Evolutionary conservation across 2,329 filamentous ascomycete genomes (phyloP).

Genomic region (Ophiocordyceps camponoti-saundersi): DNA sequence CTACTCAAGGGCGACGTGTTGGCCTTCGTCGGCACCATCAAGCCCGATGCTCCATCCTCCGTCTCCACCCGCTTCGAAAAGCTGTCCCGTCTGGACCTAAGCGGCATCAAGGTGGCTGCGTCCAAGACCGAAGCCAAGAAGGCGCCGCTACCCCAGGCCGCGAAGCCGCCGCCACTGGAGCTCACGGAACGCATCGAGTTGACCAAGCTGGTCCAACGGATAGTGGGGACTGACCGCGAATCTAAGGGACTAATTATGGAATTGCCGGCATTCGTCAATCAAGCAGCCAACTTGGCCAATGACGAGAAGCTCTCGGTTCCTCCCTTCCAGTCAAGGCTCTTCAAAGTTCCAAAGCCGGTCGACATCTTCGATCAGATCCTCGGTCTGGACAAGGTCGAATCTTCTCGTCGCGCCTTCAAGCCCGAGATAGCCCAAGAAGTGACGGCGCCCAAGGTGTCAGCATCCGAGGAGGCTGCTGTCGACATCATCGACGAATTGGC

Average conservation of each 20-base stretch:
- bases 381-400: conserved; percentile 39
- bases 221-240: too few species aligned
- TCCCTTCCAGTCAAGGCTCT: too few species aligned
- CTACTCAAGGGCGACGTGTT: conserved; percentile 92
- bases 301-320: conserved; percentile 43
- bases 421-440: conserved; percentile 44
- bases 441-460: conserved; percentile 5
- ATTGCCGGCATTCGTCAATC: conserved; percentile 70
- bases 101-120: conserved; percentile 74
- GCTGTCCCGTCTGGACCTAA: conserved; percentile 74
- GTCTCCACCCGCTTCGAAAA: conserved; percentile 57
- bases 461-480: conserved; percentile 14
- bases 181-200: conserved; percentile 66
- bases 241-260: too few species aligned
- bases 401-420: conserved; percentile 43
- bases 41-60: conserved; percentile 51
- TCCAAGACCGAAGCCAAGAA: conserved; percentile 25
- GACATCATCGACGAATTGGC: conserved; percentile 77
- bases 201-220: conserved; percentile 58
- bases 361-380: conserved; percentile 85
- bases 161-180: conserved; percentile 29
- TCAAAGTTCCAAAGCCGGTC: too few species aligned
- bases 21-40: conserved; percentile 68
- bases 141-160: conserved; percentile 11
- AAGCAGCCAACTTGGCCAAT: conserved; percentile 77